Percentiles rank a stretch among this genome's conserved stretches.
phyloP scores from a whole-genome alignment of 179 eudicot genomes.

The Carnegiea gigantea region DNA sequence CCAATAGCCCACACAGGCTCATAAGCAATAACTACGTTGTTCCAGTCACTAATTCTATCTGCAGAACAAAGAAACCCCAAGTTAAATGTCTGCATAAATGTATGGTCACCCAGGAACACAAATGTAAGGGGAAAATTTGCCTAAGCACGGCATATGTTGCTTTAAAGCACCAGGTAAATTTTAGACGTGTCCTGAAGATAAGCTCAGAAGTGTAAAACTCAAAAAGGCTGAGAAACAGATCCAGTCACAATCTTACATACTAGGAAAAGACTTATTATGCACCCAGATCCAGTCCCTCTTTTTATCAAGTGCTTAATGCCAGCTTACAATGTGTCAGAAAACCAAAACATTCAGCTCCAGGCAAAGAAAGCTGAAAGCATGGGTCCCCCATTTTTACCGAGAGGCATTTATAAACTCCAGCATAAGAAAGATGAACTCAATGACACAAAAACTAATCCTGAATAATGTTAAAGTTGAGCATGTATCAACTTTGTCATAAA shows the following conservation, averaged over 20 bases:
- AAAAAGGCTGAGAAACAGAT: not conserved
- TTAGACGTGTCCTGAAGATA: not conserved
- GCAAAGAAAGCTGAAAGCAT: not conserved
- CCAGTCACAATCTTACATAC: slow-evolving; percentile 4
- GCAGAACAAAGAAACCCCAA: slow-evolving; percentile 21
- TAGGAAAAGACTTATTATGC: not conserved
- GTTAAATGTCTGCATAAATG: not conserved
- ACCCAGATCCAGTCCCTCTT: not conserved
- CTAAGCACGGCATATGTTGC: not conserved
- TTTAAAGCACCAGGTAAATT: not conserved
- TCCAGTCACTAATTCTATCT: slow-evolving; percentile 65
- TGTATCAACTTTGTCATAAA: not conserved
- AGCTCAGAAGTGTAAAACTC: not conserved
- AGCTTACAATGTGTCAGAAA: not conserved
- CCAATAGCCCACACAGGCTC: slow-evolving; percentile 99
- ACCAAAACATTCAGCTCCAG: not conserved
- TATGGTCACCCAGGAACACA: not conserved
- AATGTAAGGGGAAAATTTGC: not conserved
- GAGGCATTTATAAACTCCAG: not conserved
- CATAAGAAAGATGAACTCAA: not conserved
- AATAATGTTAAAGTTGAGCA: not conserved
- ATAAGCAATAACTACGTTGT: slow-evolving; percentile 72
- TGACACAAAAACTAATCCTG: not conserved
- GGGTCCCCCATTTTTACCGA: not conserved
- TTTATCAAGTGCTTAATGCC: not conserved